Evolutionary conservation across 2,329 filamentous ascomycete genomes (phyloP).

Genomic region (Knufia fluminis): DNA sequence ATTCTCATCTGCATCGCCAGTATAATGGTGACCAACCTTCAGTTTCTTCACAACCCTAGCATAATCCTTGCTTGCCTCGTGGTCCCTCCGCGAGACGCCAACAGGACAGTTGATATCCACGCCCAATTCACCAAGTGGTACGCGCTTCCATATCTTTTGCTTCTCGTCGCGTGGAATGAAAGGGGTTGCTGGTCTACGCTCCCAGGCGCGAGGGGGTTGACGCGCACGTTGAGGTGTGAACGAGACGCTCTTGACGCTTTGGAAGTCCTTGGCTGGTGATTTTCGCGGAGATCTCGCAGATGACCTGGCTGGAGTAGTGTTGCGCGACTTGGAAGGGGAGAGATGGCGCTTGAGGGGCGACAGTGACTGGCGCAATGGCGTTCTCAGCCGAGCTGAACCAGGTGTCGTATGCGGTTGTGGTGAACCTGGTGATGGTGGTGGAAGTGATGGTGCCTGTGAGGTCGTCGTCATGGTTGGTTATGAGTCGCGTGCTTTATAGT

Average conservation of each 20-base stretch:
- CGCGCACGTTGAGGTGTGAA: slow-evolving; percentile 34
- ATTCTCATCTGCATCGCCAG: slow-evolving; percentile 10
- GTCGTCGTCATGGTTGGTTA: not conserved
- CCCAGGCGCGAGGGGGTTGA: slow-evolving; percentile 34
- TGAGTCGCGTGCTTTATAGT: not conserved
- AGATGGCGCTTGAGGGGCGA: not conserved
- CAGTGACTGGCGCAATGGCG: not conserved
- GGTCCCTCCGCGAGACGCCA: slow-evolving; percentile 12
- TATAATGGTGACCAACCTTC: slow-evolving; percentile 6
- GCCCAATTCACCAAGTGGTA: slow-evolving; percentile 20
- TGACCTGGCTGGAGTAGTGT: not conserved
- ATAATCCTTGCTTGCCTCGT: slow-evolving; percentile 10
- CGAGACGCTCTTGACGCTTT: slow-evolving; percentile 1
- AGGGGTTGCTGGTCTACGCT: slow-evolving; percentile 36
- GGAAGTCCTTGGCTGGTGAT: not conserved
- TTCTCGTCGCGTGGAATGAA: slow-evolving; percentile 32
- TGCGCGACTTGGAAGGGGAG: not conserved
- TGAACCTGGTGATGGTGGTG: not conserved
- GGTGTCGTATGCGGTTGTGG: not conserved
- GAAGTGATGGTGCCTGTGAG: not conserved
- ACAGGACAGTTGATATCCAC: slow-evolving; percentile 8
- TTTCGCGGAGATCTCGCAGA: not conserved
- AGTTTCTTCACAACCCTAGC: slow-evolving; percentile 18
- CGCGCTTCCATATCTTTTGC: slow-evolving; percentile 39
- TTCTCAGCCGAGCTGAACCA: not conserved